Percentiles rank a stretch among this genome's conserved stretches.
These are phyloP conservation scores for Coemansia sp. DNA, from an alignment of 192 early-diverging fungal species.

Conservation along the genomic window DNA sequence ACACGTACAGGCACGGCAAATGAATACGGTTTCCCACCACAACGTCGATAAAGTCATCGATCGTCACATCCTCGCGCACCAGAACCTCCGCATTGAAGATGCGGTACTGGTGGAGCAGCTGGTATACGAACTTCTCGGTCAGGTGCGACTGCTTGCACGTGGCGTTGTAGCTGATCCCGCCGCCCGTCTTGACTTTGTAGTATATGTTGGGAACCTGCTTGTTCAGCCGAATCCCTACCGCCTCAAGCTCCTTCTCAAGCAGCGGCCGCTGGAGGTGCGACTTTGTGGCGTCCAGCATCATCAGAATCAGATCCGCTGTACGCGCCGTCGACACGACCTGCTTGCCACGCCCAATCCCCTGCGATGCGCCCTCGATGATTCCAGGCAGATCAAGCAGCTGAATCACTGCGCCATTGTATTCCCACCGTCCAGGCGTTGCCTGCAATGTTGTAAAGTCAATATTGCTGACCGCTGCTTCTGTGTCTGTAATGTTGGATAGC, in stretches of 20 bases:
- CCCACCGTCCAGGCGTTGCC: slow-evolving; percentile 92
- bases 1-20: slow-evolving; percentile 90
- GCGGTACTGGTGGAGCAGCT: slow-evolving; percentile 95
- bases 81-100: slow-evolving; percentile 98
- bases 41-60: slow-evolving; percentile 99
- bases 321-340: slow-evolving; percentile 98
- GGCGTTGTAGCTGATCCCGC: slow-evolving; percentile 92
- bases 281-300: slow-evolving; percentile 99
- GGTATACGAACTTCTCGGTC: slow-evolving; percentile 88
- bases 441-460: slow-evolving; percentile 98
- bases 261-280: slow-evolving; percentile 76
- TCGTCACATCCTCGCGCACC: slow-evolving; percentile 93
- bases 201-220: slow-evolving; percentile 85
- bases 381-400: slow-evolving; percentile 98
- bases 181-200: slow-evolving; percentile 96
- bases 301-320: slow-evolving; percentile 94
- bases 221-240: slow-evolving; percentile 95
- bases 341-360: slow-evolving; percentile 96
- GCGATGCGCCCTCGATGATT: slow-evolving; percentile 96
- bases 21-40: slow-evolving; percentile 97
- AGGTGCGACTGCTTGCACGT: slow-evolving; percentile 85
- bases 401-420: slow-evolving; percentile 93
- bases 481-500: slow-evolving; percentile 87
- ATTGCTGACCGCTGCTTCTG: slow-evolving; percentile 82
- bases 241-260: slow-evolving; percentile 91